Evolutionary conservation across 257 asterid genomes (phyloP), one percentile per base, ranked within the genome.

Genomic region (Solanum pimpinellifolium): DNA sequence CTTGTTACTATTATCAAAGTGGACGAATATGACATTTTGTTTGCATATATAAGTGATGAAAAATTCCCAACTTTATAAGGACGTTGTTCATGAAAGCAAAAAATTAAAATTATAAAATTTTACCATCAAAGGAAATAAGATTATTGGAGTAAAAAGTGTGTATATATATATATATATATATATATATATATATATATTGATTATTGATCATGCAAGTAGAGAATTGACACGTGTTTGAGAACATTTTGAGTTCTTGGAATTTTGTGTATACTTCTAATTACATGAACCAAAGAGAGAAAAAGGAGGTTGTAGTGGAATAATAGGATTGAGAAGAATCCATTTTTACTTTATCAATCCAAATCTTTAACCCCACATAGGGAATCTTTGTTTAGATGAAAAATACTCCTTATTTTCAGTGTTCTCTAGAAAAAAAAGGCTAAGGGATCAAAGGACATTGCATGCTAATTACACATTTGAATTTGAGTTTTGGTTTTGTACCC

Each of bases 311-410:
- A 83, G 81, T 86, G 66, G 65, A 76, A 80, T 85, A 78, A 47
- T 78, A 59, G 94, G 93, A 93, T 93, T 89, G 94, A 85, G 89
- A 88, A 90, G 94, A 93, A 94, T 92, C 93, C 89, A 84, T 81
- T 75, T 80, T 88, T 90, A 18, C 85, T 27, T 80, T 80, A 80
- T 87, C 90, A 87, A 91, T 90, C 75, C 88, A 90, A 90, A 91
- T 89, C 93, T 80, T 74, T 70, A 90, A 86, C 88, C 92, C 91
- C 91, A 87, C 92, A 85, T 86, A 83, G 83, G 89, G 91, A 90
- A 89, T 88, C 91, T 89, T 86, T 80, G 62, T 56, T 31, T 65
- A 78, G 74, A 84, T 29, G 86, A 76, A 76, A 82, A 33, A 85
- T 88, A 87, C 85, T 74, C 88, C 84, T 86, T 86, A 77, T 87